Percentiles rank a stretch among this genome's conserved stretches.
phyloP scores from a whole-genome alignment of 2,329 filamentous ascomycete genomes.

The Aureobasidium sp. region DNA sequence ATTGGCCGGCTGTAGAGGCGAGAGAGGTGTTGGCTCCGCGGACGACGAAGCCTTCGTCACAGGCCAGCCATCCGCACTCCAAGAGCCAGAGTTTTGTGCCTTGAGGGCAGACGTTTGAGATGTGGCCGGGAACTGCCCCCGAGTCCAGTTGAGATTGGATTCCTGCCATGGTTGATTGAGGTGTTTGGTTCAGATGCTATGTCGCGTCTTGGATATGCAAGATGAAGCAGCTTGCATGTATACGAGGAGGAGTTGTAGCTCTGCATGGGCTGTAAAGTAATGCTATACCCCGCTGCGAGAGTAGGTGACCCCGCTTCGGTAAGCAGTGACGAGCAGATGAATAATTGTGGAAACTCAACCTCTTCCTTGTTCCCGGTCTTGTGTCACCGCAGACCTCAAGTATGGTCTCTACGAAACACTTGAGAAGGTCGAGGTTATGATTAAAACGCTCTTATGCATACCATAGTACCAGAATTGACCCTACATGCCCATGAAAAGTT shows the following conservation, averaged over 20 bases:
- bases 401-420: background rate
- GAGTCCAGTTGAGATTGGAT: conserved; percentile 27
- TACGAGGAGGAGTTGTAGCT: background rate
- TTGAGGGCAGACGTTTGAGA: conserved; percentile 33
- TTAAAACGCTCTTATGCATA: background rate
- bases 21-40: conserved; percentile 36
- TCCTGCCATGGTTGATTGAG: conserved; percentile 16
- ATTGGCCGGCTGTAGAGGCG: conserved; percentile 27
- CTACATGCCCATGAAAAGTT: background rate
- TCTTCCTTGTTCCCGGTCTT: background rate
- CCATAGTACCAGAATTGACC: background rate
- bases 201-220: background rate
- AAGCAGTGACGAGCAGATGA: background rate
- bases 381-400: background rate
- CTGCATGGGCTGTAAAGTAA: background rate
- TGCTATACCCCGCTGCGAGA: background rate
- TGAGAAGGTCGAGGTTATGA: too few species aligned
- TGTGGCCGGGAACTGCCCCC: conserved; percentile 27
- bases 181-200: background rate
- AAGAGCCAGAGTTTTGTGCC: conserved; percentile 44
- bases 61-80: conserved; percentile 39
- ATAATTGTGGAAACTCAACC: background rate
- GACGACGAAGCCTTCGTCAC: conserved; percentile 42
- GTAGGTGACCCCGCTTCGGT: background rate
- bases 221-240: background rate